These are phyloP conservation scores for Volutella citrinella DNA, from an alignment of 2,329 filamentous ascomycete species.

Conservation along the genomic window DNA sequence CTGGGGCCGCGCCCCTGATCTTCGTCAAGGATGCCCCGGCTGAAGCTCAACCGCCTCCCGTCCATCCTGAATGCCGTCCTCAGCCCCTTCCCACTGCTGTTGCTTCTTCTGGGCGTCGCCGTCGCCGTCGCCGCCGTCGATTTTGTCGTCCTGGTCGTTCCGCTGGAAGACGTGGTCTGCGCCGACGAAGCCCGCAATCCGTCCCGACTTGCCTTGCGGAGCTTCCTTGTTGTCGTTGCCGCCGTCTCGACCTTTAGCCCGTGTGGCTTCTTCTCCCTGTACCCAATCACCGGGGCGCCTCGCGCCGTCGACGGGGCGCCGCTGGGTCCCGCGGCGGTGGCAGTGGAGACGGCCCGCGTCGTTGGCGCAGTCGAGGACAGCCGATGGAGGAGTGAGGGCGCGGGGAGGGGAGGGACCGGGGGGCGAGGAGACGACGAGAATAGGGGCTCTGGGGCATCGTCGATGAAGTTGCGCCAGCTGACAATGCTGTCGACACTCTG, in stretches of 20 bases:
- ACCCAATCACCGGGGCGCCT: constrained; percentile 7
- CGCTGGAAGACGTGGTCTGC: too few relatives aligned
- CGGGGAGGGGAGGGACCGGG: constrained; percentile 24
- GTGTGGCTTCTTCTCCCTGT: constrained; percentile 23
- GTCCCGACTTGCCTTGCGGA: constrained; percentile 20
- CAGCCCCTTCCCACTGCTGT: constrained; percentile 8
- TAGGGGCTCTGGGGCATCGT: constrained; percentile 19
- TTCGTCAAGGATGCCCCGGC: constrained; percentile 5
- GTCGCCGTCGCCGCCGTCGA: constrained; percentile 4
- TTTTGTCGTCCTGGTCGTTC: too few relatives aligned
- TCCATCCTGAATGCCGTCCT: constrained; percentile 18
- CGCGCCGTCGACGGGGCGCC: not conserved
- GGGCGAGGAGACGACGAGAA: constrained; percentile 21
- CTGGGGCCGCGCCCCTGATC: constrained; percentile 4
- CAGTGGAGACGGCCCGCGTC: constrained; percentile 1
- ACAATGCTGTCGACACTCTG: constrained; percentile 23
- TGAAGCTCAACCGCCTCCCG: constrained; percentile 9
- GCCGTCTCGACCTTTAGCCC: constrained; percentile 22
- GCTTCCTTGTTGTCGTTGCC: constrained; percentile 7
- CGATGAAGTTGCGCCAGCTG: constrained; percentile 21
- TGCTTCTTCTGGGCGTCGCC: constrained; percentile 8
- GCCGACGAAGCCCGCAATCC: constrained; percentile 11
- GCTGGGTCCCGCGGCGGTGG: not conserved
- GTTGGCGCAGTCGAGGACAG: constrained; percentile 7
- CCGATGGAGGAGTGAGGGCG: constrained; percentile 12